Evolutionary conservation across 768 basidiomycete genomes (phyloP).

Genomic region (Xerocomellus amylosporus): DNA sequence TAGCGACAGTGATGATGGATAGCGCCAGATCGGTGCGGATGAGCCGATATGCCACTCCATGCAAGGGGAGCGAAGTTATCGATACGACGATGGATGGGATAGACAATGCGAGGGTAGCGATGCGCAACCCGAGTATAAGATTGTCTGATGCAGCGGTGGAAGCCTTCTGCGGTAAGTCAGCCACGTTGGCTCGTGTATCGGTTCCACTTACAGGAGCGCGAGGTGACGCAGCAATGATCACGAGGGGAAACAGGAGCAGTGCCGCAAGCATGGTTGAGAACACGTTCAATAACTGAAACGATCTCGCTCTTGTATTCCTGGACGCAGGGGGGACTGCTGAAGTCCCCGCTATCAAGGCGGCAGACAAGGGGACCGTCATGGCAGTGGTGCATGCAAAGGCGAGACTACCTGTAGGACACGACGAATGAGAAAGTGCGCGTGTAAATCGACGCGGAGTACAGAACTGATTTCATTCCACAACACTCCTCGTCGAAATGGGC

Average conservation of each 20-base stretch:
- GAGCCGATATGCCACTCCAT: conserved; percentile 39
- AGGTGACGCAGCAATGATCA: conserved; percentile 51
- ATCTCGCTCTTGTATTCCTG: conserved; percentile 49
- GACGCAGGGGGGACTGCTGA: conserved; percentile 7
- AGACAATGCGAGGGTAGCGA: conserved; percentile 53
- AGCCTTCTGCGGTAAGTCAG: conserved; percentile 14
- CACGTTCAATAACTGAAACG: conserved; percentile 57
- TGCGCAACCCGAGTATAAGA: conserved; percentile 39
- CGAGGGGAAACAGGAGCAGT: conserved; percentile 53
- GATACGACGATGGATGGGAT: conserved; percentile 60
- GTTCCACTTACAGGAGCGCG: conserved; percentile 37
- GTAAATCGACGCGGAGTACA: conserved; percentile 24
- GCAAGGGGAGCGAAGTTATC: conserved; percentile 50
- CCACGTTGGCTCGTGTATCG: conserved; percentile 23
- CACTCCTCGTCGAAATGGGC: conserved; percentile 42
- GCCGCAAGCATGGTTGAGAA: conserved; percentile 48
- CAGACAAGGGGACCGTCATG: conserved; percentile 63
- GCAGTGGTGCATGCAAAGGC: conserved; percentile 67
- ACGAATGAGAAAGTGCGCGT: conserved; percentile 1
- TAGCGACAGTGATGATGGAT: conserved; percentile 38
- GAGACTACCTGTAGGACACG: conserved; percentile 40
- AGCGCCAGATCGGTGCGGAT: conserved; percentile 46
- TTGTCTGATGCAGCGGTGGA: conserved; percentile 6
- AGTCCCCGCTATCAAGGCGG: conserved; percentile 47
- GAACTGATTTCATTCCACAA: conserved; percentile 66